phyloP scores from a whole-genome alignment of 371 early-diverging fungal species.

The Mortierella sp. region DNA sequence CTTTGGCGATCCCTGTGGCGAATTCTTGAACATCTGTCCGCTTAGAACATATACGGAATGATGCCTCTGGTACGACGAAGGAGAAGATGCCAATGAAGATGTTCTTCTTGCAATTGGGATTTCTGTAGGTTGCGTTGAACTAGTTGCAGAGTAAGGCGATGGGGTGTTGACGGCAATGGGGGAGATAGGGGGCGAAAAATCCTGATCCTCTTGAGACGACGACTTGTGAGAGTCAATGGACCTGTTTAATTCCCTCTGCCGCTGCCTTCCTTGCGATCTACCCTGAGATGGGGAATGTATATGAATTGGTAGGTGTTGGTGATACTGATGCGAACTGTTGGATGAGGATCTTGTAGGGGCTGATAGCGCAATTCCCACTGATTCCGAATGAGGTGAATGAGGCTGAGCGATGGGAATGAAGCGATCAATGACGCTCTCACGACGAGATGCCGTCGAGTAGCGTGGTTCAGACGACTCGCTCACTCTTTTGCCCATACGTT shows the following conservation, averaged over 20 bases:
- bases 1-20: constrained; percentile 52
- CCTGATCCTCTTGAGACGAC: constrained; percentile 43
- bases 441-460: constrained; percentile 4
- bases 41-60: constrained; percentile 55
- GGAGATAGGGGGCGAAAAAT: constrained; percentile 43
- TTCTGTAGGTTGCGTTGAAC: constrained; percentile 38
- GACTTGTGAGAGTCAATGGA: constrained; percentile 48
- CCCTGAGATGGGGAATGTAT: constrained; percentile 20
- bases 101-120: constrained; percentile 32
- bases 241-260: constrained; percentile 36
- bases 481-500: neutral
- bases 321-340: constrained; percentile 22
- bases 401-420: constrained; percentile 26
- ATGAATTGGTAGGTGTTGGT: constrained; percentile 26
- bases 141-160: constrained; percentile 30
- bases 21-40: constrained; percentile 53
- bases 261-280: constrained; percentile 25
- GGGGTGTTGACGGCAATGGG: constrained; percentile 35
- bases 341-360: constrained; percentile 40
- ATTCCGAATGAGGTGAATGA: constrained; percentile 24
- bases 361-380: constrained; percentile 19
- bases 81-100: constrained; percentile 52
- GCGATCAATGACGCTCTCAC: constrained; percentile 13
- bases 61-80: constrained; percentile 54
- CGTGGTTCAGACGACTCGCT: neutral